phyloP scores from a whole-genome alignment of 2,329 filamentous ascomycete species.

The Sporothrix curviconia region DNA sequence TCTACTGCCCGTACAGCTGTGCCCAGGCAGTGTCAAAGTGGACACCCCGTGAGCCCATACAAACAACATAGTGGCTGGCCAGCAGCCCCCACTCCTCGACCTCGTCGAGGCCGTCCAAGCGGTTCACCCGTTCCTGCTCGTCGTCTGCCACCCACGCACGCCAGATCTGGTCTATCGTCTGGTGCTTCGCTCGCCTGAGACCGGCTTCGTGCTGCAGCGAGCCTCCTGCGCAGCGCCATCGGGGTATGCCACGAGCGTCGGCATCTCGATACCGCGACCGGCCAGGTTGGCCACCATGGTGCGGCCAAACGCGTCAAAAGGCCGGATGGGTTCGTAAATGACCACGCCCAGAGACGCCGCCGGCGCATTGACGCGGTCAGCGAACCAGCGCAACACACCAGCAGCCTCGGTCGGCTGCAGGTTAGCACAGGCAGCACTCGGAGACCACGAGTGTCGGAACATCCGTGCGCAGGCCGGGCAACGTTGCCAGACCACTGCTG shows the following conservation, averaged over 20 bases:
- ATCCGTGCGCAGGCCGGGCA: constrained; percentile 44
- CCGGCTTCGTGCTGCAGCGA: constrained; percentile 58
- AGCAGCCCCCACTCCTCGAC: constrained; percentile 89
- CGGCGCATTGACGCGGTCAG: constrained; percentile 34
- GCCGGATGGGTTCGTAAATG: constrained; percentile 83
- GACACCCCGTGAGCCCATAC: constrained; percentile 70
- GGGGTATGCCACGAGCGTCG: constrained; percentile 69
- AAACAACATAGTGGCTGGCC: constrained; percentile 81
- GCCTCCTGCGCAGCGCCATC: constrained; percentile 60
- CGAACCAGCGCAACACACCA: constrained; percentile 60
- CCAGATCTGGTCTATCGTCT: constrained; percentile 59
- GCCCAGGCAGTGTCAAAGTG: constrained; percentile 26
- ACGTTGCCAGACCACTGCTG: background rate
- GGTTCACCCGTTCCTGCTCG: constrained; percentile 75
- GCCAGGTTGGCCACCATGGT: constrained; percentile 91
- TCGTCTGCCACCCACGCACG: constrained; percentile 60
- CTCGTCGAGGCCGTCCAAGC: constrained; percentile 84
- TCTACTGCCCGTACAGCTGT: constrained; percentile 23
- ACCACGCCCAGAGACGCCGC: constrained; percentile 43
- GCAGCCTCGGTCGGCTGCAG: constrained; percentile 60
- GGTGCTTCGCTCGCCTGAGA: constrained; percentile 43
- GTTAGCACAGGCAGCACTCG: constrained; percentile 93
- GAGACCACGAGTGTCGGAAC: constrained; percentile 81
- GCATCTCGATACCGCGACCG: constrained; percentile 73
- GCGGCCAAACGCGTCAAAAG: constrained; percentile 77